Conservation (phyloP, 306 rosid genomes). For the Dryas octopetala region DNA sequence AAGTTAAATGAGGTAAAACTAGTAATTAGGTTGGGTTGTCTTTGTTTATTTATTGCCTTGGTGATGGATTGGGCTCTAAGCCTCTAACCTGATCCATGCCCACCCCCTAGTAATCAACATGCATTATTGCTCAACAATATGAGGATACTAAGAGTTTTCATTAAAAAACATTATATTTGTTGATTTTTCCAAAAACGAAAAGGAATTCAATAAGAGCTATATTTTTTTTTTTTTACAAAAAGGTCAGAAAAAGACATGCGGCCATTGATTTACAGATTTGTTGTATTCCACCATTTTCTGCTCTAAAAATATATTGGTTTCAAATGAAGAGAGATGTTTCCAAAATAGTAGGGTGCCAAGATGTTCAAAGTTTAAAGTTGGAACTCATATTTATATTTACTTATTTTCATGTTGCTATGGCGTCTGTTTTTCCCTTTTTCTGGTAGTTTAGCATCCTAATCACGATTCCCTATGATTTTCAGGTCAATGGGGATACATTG, state of each 20-base stretch:
- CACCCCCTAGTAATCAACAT: background rate
- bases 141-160: background rate
- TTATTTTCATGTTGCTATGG: background rate
- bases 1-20: slow-evolving; percentile 82
- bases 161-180: background rate
- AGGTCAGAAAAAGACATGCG: background rate
- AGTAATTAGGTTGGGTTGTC: slow-evolving; percentile 2
- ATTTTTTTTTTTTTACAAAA: too few relatives aligned
- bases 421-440: background rate
- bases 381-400: background rate
- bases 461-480: slow-evolving; percentile 24
- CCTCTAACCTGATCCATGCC: background rate
- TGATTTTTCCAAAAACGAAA: background rate
- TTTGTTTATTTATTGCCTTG: background rate
- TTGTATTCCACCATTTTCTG: background rate
- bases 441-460: background rate
- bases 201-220: background rate
- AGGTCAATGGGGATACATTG: slow-evolving; percentile 95
- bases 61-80: background rate
- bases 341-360: background rate
- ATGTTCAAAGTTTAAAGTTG: slow-evolving; percentile 1
- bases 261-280: background rate
- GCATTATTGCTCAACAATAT: background rate
- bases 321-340: slow-evolving; percentile 1
- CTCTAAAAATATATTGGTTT: background rate